Evolutionary conservation across 352 stramenopile species (phyloP).

Genomic region (Phytophthora multivora): DNA sequence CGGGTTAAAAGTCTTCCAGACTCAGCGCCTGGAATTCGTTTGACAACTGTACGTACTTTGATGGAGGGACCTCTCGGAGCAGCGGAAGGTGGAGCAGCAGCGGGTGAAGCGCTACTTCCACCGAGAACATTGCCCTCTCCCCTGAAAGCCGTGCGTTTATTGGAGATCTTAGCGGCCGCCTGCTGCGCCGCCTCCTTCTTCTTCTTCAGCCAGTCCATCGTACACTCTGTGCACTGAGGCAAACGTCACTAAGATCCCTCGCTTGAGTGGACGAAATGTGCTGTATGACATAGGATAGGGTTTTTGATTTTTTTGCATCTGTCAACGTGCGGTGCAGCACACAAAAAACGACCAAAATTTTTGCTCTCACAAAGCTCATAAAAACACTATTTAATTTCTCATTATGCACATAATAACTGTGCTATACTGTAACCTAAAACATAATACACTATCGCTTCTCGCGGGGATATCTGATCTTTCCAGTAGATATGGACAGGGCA

Average conservation of each 20-base stretch:
- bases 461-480: background rate
- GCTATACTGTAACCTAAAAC: no score
- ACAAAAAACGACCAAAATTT: slow-evolving; percentile 2
- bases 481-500: background rate
- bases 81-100: slow-evolving; percentile 8
- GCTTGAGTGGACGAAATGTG: background rate
- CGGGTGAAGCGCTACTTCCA: background rate
- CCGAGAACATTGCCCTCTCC: slow-evolving; percentile 73
- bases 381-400: background rate
- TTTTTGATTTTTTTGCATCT: background rate
- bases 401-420: no score
- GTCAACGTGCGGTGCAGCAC: slow-evolving; percentile 3
- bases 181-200: slow-evolving; percentile 80
- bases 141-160: slow-evolving; percentile 67
- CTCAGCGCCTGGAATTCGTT: background rate
- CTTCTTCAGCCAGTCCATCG: slow-evolving; percentile 84
- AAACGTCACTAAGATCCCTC: background rate
- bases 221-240: background rate
- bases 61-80: slow-evolving; percentile 22
- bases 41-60: slow-evolving; percentile 25
- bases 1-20: background rate
- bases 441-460: no score
- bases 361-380: background rate
- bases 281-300: background rate
- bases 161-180: slow-evolving; percentile 75